phyloP scores from a whole-genome alignment of 768 basidiomycete species.

The Rhodotorula paludigena region DNA sequence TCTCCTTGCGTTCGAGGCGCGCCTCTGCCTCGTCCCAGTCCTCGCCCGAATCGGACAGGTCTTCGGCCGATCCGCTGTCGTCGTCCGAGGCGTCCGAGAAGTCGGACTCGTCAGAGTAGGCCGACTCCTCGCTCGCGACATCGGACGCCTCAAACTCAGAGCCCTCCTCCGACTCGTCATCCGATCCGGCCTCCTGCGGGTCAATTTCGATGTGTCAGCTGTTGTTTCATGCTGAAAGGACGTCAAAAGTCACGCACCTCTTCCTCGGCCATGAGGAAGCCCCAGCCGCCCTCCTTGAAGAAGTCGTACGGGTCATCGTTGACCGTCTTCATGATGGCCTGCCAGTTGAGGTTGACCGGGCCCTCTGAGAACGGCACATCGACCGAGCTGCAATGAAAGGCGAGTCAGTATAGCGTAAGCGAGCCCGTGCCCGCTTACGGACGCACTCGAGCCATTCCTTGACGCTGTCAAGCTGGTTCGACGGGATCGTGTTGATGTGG shows the following conservation, averaged over 20 bases:
- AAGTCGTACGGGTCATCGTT: slow-evolving; percentile 93
- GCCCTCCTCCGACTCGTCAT: slow-evolving; percentile 52
- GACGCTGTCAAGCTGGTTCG: slow-evolving; percentile 84
- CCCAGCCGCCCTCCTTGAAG: slow-evolving; percentile 95
- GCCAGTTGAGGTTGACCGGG: slow-evolving; percentile 96
- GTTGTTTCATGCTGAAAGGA: slow-evolving; percentile 53
- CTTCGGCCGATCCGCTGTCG: slow-evolving; percentile 35
- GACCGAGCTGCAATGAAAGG: slow-evolving; percentile 64
- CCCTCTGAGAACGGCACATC: slow-evolving; percentile 94
- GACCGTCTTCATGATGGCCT: slow-evolving; percentile 95
- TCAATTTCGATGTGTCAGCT: background rate
- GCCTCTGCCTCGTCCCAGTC: slow-evolving; percentile 68
- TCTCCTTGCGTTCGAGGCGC: slow-evolving; percentile 58
- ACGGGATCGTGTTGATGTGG: slow-evolving; percentile 95
- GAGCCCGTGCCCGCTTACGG: too few species aligned
- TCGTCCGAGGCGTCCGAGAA: slow-evolving; percentile 54
- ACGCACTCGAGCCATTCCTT: slow-evolving; percentile 98
- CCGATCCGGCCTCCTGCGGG: slow-evolving; percentile 22
- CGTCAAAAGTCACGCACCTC: slow-evolving; percentile 57
- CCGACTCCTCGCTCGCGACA: slow-evolving; percentile 55
- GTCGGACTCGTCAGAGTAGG: slow-evolving; percentile 57
- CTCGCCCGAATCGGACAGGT: slow-evolving; percentile 57
- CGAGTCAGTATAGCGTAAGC: too few species aligned
- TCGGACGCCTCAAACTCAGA: slow-evolving; percentile 54
- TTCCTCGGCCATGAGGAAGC: slow-evolving; percentile 68